phyloP scores from a whole-genome alignment of 495 filamentous ascomycete genomes.

The Amphirosellinia nigrospora region DNA sequence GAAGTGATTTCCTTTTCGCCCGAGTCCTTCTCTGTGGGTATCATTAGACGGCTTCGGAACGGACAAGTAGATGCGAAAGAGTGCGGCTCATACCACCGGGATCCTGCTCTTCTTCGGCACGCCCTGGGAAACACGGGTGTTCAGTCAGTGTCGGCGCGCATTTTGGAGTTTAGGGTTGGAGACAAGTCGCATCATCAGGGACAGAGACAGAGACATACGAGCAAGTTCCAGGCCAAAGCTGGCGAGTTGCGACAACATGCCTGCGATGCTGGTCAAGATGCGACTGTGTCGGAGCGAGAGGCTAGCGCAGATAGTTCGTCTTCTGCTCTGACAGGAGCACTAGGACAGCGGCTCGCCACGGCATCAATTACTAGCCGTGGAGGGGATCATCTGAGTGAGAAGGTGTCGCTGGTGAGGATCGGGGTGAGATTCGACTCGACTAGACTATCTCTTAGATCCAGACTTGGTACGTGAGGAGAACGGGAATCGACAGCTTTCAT shows the following conservation, averaged over 20 bases:
- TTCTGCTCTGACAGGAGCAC: constrained; percentile 35
- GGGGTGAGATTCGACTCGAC: not conserved
- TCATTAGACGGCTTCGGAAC: constrained; percentile 33
- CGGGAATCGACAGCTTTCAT: constrained; percentile 36
- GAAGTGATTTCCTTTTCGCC: constrained; percentile 86
- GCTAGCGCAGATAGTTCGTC: constrained; percentile 25
- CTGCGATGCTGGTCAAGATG: constrained; percentile 26
- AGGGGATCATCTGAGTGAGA: constrained; percentile 13
- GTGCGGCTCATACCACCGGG: constrained; percentile 51
- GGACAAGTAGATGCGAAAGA: constrained; percentile 20
- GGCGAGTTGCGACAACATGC: constrained; percentile 44
- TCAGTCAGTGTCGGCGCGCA: constrained; percentile 10
- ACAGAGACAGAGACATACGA: constrained; percentile 47
- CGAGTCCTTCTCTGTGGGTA: constrained; percentile 50
- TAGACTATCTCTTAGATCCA: constrained; percentile 1
- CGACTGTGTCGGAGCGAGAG: constrained; percentile 28
- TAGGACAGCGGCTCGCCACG: constrained; percentile 32
- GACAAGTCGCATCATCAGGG: not conserved
- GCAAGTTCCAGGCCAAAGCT: constrained; percentile 49
- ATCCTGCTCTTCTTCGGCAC: constrained; percentile 57
- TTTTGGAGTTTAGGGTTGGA: not conserved
- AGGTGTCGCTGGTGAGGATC: not conserved
- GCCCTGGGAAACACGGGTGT: constrained; percentile 40
- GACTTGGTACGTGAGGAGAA: not conserved
- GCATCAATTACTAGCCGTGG: constrained; percentile 29